phyloP scores from a whole-genome alignment of 768 basidiomycete species.

The Gloeostereum incarnatum region DNA sequence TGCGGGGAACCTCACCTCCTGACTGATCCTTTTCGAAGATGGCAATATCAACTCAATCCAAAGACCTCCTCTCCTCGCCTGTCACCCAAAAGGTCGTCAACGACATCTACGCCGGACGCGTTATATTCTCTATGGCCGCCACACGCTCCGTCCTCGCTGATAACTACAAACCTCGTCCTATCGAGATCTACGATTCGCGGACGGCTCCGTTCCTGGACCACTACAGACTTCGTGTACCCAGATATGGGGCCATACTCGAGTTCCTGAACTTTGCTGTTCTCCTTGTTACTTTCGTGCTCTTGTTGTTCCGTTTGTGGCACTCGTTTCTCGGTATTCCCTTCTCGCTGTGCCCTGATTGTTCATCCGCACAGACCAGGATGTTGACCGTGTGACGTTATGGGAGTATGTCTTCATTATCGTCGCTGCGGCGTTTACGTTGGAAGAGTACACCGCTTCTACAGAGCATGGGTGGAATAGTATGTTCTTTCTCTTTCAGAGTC shows the following conservation, averaged over 20 bases:
- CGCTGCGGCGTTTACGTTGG: slow-evolving; percentile 68
- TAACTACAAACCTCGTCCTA: slow-evolving; percentile 76
- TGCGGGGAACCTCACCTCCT: background rate
- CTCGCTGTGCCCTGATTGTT: background rate
- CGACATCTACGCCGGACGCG: slow-evolving; percentile 78
- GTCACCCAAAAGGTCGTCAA: slow-evolving; percentile 83
- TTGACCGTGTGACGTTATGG: slow-evolving; percentile 40
- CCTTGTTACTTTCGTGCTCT: slow-evolving; percentile 61
- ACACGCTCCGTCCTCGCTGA: slow-evolving; percentile 78
- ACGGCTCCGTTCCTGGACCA: slow-evolving; percentile 74
- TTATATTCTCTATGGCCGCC: slow-evolving; percentile 54
- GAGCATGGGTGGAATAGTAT: slow-evolving; percentile 85
- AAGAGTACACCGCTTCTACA: slow-evolving; percentile 81
- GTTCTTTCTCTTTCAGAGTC: slow-evolving; percentile 18
- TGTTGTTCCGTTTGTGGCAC: slow-evolving; percentile 63
- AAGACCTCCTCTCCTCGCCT: slow-evolving; percentile 74
- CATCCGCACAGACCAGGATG: slow-evolving; percentile 54
- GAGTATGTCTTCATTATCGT: slow-evolving; percentile 73
- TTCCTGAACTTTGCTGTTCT: slow-evolving; percentile 70
- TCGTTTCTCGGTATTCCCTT: slow-evolving; percentile 3
- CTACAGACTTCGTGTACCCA: slow-evolving; percentile 79
- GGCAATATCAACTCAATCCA: slow-evolving; percentile 81
- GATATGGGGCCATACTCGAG: slow-evolving; percentile 70
- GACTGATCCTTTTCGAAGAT: slow-evolving; percentile 37
- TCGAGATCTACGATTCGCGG: slow-evolving; percentile 61